Conservation (phyloP, 371 early-diverging fungal genomes). For the Mucor plumbeus region DNA sequence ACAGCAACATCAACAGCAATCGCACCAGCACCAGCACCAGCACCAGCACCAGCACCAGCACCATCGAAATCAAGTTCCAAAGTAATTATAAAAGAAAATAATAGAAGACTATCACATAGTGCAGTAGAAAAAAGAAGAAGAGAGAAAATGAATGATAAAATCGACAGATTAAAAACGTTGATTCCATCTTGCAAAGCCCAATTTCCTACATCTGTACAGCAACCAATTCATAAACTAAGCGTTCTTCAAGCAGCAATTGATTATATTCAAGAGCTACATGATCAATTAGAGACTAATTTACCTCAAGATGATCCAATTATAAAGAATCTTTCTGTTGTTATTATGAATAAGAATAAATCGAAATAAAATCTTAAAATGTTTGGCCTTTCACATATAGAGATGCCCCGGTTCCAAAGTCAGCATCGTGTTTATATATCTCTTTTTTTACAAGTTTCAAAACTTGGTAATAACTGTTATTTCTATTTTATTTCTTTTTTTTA, state of each 20-base stretch:
- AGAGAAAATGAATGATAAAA: conserved; percentile 70
- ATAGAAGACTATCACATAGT: conserved; percentile 68
- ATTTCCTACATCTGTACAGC: conserved; percentile 39
- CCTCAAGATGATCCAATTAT: conserved; percentile 25
- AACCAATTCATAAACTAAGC: conserved; percentile 66
- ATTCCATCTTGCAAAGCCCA: conserved; percentile 49
- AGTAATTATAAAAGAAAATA: conserved; percentile 25
- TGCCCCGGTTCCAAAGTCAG: conserved; percentile 12
- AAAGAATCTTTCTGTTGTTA: conserved; percentile 10
- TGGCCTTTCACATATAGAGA: not conserved
- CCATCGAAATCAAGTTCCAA: not conserved
- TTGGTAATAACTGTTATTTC: not conserved
- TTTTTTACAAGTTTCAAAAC: not conserved
- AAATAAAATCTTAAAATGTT: not conserved
- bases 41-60: not conserved
- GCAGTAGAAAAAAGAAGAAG: conserved; percentile 74
- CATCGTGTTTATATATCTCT: not conserved
- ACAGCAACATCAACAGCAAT: not conserved
- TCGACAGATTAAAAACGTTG: conserved; percentile 27
- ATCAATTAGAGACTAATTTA: conserved; percentile 13
- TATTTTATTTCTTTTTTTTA: conserved; percentile 11
- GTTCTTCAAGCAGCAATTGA: conserved; percentile 71
- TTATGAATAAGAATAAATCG: conserved; percentile 2
- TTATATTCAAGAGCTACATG: conserved; percentile 58
- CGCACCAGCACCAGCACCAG: not conserved